A percentile compares a stretch with the other conserved stretches of the same genome.
These are phyloP conservation scores for Thalassiosira mediterranea DNA, from an alignment of 352 stramenopile genomes.

Conservation along the genomic window DNA sequence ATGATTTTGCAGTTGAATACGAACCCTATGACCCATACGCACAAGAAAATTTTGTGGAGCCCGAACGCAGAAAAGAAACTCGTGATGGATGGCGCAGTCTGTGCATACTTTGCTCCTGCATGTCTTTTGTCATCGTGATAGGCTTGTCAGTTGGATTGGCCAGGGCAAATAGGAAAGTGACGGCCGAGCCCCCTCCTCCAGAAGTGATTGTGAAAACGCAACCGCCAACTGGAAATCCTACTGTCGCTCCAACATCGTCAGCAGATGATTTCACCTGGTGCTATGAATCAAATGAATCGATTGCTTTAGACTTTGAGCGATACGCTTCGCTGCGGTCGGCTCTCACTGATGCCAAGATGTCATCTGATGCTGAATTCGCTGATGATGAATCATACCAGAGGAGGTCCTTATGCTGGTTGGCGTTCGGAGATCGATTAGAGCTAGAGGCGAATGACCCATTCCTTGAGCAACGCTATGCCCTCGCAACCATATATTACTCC, in stretches of 20 bases:
- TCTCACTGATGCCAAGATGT: slow-evolving; percentile 28
- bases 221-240: slow-evolving; percentile 19
- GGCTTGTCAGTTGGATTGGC: slow-evolving; percentile 23
- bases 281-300: slow-evolving; percentile 23
- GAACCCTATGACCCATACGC: too few species aligned
- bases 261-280: slow-evolving; percentile 39
- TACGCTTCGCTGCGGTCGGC: slow-evolving; percentile 34
- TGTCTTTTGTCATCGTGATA: slow-evolving; percentile 40
- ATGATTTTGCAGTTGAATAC: too few species aligned
- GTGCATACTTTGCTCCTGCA: slow-evolving; percentile 23
- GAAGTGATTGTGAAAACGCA: slow-evolving; percentile 1
- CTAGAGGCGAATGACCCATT: slow-evolving; percentile 32
- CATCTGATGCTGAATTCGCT: slow-evolving; percentile 34
- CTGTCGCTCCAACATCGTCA: slow-evolving; percentile 19
- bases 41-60: too few species aligned
- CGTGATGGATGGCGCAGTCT: slow-evolving; percentile 25
- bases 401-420: slow-evolving; percentile 51
- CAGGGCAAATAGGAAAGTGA: slow-evolving; percentile 8
- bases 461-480: slow-evolving; percentile 36
- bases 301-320: slow-evolving; percentile 1
- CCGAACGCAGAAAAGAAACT: too few species aligned
- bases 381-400: slow-evolving; percentile 45
- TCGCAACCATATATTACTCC: slow-evolving; percentile 43
- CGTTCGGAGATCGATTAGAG: slow-evolving; percentile 37
- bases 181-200: neutral